Base-by-base conservation (phyloP, 202 grass and related monocot species). In the Zizania palustris region DNA sequence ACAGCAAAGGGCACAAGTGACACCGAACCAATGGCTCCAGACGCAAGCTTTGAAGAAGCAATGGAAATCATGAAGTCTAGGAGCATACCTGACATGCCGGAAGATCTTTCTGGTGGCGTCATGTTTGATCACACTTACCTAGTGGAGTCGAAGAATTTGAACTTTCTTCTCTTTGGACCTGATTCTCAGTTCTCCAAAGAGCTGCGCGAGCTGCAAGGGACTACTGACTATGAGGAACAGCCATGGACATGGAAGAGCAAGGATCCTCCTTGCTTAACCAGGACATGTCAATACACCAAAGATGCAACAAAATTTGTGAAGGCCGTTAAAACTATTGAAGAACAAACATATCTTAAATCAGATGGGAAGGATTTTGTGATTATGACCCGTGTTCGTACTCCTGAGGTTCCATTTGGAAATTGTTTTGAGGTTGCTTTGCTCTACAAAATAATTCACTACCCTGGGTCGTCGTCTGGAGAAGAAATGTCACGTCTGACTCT, bases 361-460 rank as follows among this genome's bases (percentile, higher is more conserved):
- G 84, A 97, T 83, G 88, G 86, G 15, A 86, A 86, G 66, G 84
- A 43, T 60, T 97, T 90, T 71, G 80, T 75, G 34, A 58, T 92
- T 67, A 77, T 80, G 77, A 80, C 77, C 41, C 83, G 79, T 14
- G 94, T 88, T 34, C 67, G 75, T 64, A 97, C 88, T 8, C 94
- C 91, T 3, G 91, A 93, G 42, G 91, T 97, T 42, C 86, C 91
- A 55, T 93, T 86, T 77, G 94, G 94, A 6, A 87, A 97, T 63
- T 97, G 88, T 81, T 97, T 97, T 80, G 84, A 75, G 67, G 88
- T 93, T 74, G 60, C 84, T 65, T 58, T 97, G 50, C 82, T 93
- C 11, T 93, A 93, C 80, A 93, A 90, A 71, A 93, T 97, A 83
- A 86, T 74, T 10, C 88, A 78, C 19, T 76, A 74, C 79, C 83